Evolutionary conservation across 2,329 filamentous ascomycete species (phyloP).

Genomic region (Sporothrix pseudoabietina): DNA sequence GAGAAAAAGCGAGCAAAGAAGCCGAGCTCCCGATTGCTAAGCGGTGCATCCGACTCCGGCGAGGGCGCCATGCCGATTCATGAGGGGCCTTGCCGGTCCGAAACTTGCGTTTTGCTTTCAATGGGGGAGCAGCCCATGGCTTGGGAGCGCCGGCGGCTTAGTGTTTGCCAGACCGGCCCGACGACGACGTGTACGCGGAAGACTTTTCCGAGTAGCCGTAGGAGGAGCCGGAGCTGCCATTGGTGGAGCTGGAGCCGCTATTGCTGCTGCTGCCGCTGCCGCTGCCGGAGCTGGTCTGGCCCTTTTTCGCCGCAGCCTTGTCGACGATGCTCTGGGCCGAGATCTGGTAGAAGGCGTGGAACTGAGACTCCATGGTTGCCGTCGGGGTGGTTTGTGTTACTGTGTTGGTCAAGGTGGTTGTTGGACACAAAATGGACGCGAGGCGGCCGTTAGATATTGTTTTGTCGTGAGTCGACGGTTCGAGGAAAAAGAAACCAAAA

Average conservation of each 20-base stretch:
- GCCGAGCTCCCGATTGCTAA: conserved; percentile 19
- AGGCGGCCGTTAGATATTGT: not conserved
- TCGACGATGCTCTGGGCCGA: conserved; percentile 21
- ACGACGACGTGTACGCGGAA: conserved; percentile 13
- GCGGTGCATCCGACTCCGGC: not conserved
- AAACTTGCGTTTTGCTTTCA: not conserved
- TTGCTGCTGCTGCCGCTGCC: not conserved
- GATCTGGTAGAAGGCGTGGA: conserved; percentile 25
- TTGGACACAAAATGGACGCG: too few relatives aligned
- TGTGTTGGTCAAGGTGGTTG: not conserved
- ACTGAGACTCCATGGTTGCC: conserved; percentile 25
- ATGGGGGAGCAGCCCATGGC: not conserved
- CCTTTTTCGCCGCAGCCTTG: conserved; percentile 12
- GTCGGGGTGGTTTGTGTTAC: not conserved
- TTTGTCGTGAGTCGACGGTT: not conserved
- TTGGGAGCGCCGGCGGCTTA: not conserved
- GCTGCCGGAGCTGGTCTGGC: not conserved
- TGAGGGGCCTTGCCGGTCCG: not conserved
- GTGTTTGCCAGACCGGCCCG: not conserved
- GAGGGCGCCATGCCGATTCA: conserved; percentile 13
- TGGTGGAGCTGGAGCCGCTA: not conserved
- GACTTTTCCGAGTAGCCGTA: conserved; percentile 20
- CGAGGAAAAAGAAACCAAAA: not conserved
- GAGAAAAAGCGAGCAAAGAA: not conserved
- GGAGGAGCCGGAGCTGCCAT: not conserved